A percentile compares a stretch with the other conserved stretches of the same genome.
Evolutionary conservation across 306 rosid species (phyloP).

Genomic region (Cucurbita moschata): DNA sequence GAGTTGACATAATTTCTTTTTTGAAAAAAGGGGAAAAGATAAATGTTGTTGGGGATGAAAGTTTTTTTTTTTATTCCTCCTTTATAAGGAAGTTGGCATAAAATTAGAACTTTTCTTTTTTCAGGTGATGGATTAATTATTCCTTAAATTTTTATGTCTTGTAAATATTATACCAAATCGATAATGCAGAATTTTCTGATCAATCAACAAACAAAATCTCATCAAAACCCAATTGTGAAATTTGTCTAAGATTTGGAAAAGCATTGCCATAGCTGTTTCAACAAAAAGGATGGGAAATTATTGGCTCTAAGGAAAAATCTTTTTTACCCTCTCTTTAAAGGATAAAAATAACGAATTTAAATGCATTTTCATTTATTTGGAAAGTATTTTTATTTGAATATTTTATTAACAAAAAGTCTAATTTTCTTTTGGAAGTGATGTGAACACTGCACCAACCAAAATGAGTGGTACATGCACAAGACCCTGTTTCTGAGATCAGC

Average conservation of each 20-base stretch:
- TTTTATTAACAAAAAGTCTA: background rate
- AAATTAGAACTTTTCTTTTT: background rate
- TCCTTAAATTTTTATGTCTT: background rate
- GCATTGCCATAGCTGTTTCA: background rate
- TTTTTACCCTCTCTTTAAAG: background rate
- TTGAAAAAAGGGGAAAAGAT: too few species aligned
- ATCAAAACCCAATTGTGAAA: background rate
- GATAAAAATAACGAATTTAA: background rate
- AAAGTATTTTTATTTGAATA: background rate
- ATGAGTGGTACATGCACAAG: conserved; percentile 12
- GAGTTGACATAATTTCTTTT: background rate
- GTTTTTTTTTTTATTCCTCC: background rate
- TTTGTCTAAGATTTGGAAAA: background rate
- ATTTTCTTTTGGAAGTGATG: background rate
- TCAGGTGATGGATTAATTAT: background rate
- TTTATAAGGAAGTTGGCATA: background rate
- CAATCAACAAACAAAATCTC: background rate
- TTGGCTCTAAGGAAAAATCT: background rate
- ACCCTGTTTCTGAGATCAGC: conserved; percentile 2
- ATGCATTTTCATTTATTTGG: background rate
- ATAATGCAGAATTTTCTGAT: background rate
- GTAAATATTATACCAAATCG: background rate
- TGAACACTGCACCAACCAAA: conserved; percentile 8
- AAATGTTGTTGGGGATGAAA: background rate
- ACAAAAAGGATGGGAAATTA: conserved; percentile 1